Percentiles rank a stretch among this genome's conserved stretches.
phyloP scores from a whole-genome alignment of 192 early-diverging fungal species.

The Kickxella alabastrina region DNA sequence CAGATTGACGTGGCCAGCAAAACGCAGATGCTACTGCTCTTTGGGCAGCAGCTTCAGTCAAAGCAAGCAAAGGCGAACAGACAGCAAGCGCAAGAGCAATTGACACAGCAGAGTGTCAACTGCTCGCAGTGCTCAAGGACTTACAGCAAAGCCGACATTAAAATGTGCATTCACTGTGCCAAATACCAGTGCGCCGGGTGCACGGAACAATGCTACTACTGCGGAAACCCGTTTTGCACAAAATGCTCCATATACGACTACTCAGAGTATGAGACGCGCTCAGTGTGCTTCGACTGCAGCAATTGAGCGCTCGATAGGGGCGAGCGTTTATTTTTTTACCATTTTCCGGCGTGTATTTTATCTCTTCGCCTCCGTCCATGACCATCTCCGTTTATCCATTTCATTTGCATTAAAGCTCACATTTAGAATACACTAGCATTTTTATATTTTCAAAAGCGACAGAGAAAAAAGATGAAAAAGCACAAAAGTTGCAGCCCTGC shows the following conservation, averaged over 20 bases:
- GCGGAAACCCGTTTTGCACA: slow-evolving; percentile 26
- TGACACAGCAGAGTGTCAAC: neutral
- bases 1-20: slow-evolving; percentile 10
- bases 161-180: slow-evolving; percentile 28
- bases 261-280: slow-evolving; percentile 33
- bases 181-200: slow-evolving; percentile 21
- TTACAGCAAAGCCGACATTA: neutral
- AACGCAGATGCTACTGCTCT: slow-evolving; percentile 42
- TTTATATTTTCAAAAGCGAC: neutral
- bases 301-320: neutral
- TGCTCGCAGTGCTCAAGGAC: slow-evolving; percentile 21
- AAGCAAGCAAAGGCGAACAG: slow-evolving; percentile 5
- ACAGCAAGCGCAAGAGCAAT: slow-evolving; percentile 1
- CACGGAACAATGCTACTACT: slow-evolving; percentile 32
- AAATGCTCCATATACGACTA: slow-evolving; percentile 47
- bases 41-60: slow-evolving; percentile 37
- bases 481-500: no score
- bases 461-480: neutral
- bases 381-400: no score
- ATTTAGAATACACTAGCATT: no score
- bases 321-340: neutral
- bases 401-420: no score
- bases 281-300: slow-evolving; percentile 46
- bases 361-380: no score
- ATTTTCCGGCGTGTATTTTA: neutral